Conservation (phyloP, 345 rosid genomes). For the Firmiana major region DNA sequence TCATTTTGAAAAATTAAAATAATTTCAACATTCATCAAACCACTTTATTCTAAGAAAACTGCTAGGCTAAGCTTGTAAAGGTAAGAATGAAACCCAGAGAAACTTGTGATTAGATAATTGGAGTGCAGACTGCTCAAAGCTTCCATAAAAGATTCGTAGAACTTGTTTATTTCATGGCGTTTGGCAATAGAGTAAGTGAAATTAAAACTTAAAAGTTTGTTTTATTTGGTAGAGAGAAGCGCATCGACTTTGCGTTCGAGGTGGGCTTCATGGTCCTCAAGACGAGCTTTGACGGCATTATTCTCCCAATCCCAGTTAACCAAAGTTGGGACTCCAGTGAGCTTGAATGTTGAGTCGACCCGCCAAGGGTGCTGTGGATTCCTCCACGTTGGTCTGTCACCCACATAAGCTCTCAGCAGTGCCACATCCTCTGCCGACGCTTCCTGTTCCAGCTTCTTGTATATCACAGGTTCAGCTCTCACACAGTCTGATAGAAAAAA, state of each 20-base stretch:
- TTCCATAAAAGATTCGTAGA: too few species aligned
- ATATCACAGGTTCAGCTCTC: constrained; percentile 87
- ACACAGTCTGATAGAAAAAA: constrained; percentile 54
- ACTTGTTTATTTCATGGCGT: neutral
- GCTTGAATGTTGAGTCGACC: constrained; percentile 62
- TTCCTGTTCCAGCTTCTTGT: constrained; percentile 71
- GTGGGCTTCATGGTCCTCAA: constrained; percentile 85
- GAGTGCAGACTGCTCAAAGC: too few species aligned
- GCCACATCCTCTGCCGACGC: constrained; percentile 49
- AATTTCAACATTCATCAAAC: too few species aligned
- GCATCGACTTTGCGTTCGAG: constrained; percentile 51
- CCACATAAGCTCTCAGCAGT: constrained; percentile 71
- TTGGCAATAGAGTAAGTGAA: neutral
- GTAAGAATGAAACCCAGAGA: too few species aligned
- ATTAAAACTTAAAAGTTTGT: neutral
- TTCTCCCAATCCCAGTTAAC: constrained; percentile 68
- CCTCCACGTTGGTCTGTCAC: constrained; percentile 87
- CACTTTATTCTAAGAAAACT: too few species aligned
- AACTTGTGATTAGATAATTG: too few species aligned
- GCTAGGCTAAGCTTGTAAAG: too few species aligned
- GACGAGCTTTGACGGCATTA: constrained; percentile 48
- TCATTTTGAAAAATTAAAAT: too few species aligned
- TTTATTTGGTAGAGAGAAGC: constrained; percentile 41
- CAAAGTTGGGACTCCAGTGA: constrained; percentile 81
- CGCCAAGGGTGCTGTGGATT: constrained; percentile 73